Conservation (phyloP, 352 stramenopile species). For the Globisporangium solare region DNA sequence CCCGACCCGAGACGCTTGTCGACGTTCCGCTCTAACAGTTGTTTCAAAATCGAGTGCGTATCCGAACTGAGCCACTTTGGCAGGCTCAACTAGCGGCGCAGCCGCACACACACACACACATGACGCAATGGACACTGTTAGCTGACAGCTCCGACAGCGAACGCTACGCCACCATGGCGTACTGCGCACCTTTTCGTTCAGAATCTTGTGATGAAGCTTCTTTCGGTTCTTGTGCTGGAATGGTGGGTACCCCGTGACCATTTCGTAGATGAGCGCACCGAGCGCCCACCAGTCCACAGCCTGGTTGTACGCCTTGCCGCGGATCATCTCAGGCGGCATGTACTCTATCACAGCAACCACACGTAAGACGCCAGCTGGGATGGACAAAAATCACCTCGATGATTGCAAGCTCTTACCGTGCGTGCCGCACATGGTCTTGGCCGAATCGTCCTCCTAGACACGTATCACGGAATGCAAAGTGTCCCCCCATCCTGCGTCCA, state of each 20-base stretch:
- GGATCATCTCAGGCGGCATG: slow-evolving; percentile 86
- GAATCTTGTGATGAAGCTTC: slow-evolving; percentile 86
- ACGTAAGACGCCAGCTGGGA: slow-evolving; percentile 1
- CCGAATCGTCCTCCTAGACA: slow-evolving; percentile 57
- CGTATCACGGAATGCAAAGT: slow-evolving; percentile 9
- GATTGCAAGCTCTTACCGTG: slow-evolving; percentile 40
- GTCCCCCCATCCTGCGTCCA: slow-evolving; percentile 8
- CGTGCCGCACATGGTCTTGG: slow-evolving; percentile 80
- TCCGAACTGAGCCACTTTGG: slow-evolving; percentile 79
- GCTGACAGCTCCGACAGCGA: not conserved
- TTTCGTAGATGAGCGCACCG: slow-evolving; percentile 81
- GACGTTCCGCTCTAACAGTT: slow-evolving; percentile 95
- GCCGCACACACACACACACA: not conserved
- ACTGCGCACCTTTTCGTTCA: slow-evolving; percentile 65
- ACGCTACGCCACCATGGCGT: not conserved
- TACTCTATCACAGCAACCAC: slow-evolving; percentile 44
- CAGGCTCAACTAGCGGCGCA: slow-evolving; percentile 35
- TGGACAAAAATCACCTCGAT: not conserved
- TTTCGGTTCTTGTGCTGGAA: slow-evolving; percentile 82
- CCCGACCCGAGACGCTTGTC: slow-evolving; percentile 91
- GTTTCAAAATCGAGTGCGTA: slow-evolving; percentile 94
- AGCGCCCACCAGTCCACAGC: slow-evolving; percentile 87
- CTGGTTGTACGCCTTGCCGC: slow-evolving; percentile 77
- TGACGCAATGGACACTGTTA: no score
- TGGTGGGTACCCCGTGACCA: slow-evolving; percentile 81